A percentile compares a stretch with the other conserved stretches of the same genome.
phyloP scores from a whole-genome alignment of 441 rosid species.

The Macaranga tanarius region DNA sequence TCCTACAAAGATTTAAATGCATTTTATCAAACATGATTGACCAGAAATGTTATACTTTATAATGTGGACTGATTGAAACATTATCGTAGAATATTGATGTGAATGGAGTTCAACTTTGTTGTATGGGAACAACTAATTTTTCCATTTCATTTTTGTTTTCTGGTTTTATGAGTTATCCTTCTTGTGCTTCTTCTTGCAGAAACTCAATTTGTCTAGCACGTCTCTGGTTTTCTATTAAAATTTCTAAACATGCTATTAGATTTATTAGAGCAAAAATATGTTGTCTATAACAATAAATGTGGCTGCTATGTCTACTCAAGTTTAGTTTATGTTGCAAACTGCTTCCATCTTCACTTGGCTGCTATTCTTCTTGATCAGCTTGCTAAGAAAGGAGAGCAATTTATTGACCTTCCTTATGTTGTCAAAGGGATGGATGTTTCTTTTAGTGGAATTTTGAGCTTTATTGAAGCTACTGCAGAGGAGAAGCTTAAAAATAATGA shows the following conservation, averaged over 20 bases:
- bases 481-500: slow-evolving; percentile 83
- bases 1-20: background rate
- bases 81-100: background rate
- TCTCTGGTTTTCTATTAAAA: background rate
- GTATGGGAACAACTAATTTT: background rate
- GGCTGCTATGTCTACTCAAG: slow-evolving; percentile 13
- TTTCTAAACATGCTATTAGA: background rate
- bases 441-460: slow-evolving; percentile 91
- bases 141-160: background rate
- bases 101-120: background rate
- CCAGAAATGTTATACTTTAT: background rate
- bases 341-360: slow-evolving; percentile 9
- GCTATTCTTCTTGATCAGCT: slow-evolving; percentile 46
- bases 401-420: slow-evolving; percentile 85
- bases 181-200: background rate
- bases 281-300: background rate
- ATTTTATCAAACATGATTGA: background rate
- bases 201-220: background rate
- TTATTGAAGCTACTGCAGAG: slow-evolving; percentile 70
- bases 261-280: background rate
- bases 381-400: slow-evolving; percentile 88
- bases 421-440: slow-evolving; percentile 99
- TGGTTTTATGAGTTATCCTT: background rate
- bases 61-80: background rate
- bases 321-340: slow-evolving; percentile 9